phyloP scores from a whole-genome alignment of 169 alveolate species.

The Theileria annulata region DNA sequence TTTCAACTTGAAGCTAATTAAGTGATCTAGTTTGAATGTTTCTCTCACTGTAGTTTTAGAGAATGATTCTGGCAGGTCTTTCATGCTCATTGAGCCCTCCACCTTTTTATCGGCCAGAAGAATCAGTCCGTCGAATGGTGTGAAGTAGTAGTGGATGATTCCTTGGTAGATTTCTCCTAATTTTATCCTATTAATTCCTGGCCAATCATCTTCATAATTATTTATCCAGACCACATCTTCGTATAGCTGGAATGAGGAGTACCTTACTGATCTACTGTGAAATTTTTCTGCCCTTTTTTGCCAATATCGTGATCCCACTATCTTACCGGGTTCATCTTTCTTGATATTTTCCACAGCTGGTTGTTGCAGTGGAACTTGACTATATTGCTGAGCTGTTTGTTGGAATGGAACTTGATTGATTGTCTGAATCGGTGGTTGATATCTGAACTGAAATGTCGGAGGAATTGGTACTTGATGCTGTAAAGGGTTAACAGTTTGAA shows the following conservation, averaged over 20 bases:
- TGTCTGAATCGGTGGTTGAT: background rate
- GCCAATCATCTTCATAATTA: conserved; percentile 61
- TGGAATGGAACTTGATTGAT: background rate
- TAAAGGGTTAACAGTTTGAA: no score
- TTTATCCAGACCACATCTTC: conserved; percentile 29
- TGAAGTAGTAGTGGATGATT: conserved; percentile 47
- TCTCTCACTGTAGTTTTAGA: background rate
- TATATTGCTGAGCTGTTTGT: no score
- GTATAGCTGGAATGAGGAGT: conserved; percentile 16
- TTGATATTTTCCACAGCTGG: no score
- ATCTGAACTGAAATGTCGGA: no score
- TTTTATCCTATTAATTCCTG: conserved; percentile 44
- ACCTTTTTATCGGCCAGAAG: conserved; percentile 42
- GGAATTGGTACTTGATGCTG: no score
- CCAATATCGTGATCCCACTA: background rate
- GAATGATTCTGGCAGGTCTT: conserved; percentile 27
- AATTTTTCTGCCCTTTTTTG: background rate
- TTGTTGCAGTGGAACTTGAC: no score
- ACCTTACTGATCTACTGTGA: background rate
- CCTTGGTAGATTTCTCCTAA: conserved; percentile 41
- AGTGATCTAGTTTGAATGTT: conserved; percentile 25
- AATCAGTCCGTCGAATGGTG: conserved; percentile 47
- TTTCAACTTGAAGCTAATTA: conserved; percentile 39
- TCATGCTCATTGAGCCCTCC: conserved; percentile 45
- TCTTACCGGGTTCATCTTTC: background rate